Evolutionary conservation across 1,139 yeast species (phyloP), one percentile per base, ranked within the genome.

Genomic region (Debaryomycetaceae sp.): DNA sequence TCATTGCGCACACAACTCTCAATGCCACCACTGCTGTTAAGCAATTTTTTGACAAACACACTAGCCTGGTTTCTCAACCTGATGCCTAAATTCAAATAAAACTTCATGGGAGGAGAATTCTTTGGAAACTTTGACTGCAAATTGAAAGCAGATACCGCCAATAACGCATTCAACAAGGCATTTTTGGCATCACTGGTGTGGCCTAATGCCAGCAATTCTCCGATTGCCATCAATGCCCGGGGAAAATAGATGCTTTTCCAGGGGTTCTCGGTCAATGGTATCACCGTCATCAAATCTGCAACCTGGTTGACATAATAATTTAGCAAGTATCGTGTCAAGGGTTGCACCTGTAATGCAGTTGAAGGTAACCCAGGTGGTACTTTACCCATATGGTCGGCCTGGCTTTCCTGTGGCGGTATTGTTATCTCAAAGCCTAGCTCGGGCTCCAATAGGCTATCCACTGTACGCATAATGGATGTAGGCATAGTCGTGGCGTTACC

Each of bases 201-300:
- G 0, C 95, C 95, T 27, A 80, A 55, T 0, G 88, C 81, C 29
- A 80, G 75, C 13, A 85, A 58, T 47, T 86, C 95, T 2, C 95
- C 95, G 21, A 83, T 69, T 0, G 93, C 94, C 66, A 75, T 70
- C 27, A 81, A 53, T 1, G 95, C 95, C 32, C 93, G 58, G 1
- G 95, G 95, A 39, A 85, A 77, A 51, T 84, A 85, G 16, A 85
- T 77, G 2, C 82, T 79, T 46, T 80, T 81, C 95, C 95, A 86
- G 0, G 95, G 95, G 47, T 84, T 85, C 40, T 81, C 83, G 0
- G 83, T 77, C 31, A 84, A 68, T 1, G 86, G 84, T 18, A 85
- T 80, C 8, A 85, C 95, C 0, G 95, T 82, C 95, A 86, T 85
- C 48, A 83, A 65, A 49, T 84, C 91, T 0, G 93, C 91, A 1